Evolutionary conservation across 192 early-diverging fungal genomes (phyloP).

Genomic region (Podila clonocystis): DNA sequence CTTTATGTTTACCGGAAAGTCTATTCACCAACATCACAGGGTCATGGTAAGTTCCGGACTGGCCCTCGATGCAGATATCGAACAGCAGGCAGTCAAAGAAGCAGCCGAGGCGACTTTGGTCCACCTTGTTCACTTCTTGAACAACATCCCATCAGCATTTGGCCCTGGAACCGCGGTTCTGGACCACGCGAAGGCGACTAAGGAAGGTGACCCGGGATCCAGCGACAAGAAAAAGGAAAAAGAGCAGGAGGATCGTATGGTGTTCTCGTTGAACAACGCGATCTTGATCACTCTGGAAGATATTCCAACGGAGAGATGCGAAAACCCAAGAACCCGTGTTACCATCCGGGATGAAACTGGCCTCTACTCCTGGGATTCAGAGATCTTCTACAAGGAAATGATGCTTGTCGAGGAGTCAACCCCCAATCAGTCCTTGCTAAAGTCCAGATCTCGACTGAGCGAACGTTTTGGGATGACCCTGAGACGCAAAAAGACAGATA

Average conservation of each 20-base stretch:
- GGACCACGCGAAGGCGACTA: background rate
- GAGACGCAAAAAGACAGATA: constrained; percentile 26
- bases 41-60: constrained; percentile 43
- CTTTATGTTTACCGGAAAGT: constrained; percentile 33
- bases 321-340: constrained; percentile 62
- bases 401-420: constrained; percentile 16
- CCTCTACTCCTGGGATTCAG: constrained; percentile 83
- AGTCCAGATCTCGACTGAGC: constrained; percentile 22
- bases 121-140: constrained; percentile 78
- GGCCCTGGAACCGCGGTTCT: constrained; percentile 54
- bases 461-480: constrained; percentile 29
- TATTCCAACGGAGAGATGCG: constrained; percentile 54
- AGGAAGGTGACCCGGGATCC: constrained; percentile 17
- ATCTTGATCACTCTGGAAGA: constrained; percentile 80
- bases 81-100: constrained; percentile 58
- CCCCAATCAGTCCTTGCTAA: constrained; percentile 21
- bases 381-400: constrained; percentile 71
- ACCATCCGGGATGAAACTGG: constrained; percentile 83
- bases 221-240: constrained; percentile 48
- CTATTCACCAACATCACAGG: constrained; percentile 44
- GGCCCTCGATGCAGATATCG: constrained; percentile 17
- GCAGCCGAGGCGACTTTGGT: constrained; percentile 73
- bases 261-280: constrained; percentile 78
- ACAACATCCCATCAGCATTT: constrained; percentile 69
- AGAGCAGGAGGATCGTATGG: constrained; percentile 63